These are phyloP conservation scores for Starmerella roubikii DNA, from an alignment of 805 yeast genomes.

Conservation along the genomic window DNA sequence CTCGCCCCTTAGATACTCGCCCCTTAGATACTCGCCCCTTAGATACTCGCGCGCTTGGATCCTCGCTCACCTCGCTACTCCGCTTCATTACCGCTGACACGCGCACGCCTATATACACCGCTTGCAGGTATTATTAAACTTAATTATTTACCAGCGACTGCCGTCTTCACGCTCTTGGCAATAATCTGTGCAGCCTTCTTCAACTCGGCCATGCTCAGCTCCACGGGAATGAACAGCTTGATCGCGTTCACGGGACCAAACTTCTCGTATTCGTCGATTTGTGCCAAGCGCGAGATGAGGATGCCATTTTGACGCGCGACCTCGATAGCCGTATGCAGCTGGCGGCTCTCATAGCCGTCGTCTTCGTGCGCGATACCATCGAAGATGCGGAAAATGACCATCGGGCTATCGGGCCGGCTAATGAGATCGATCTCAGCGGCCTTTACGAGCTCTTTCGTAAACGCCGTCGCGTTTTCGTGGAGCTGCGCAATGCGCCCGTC, in stretches of 20 bases:
- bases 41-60: too few species aligned
- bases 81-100: background rate
- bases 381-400: slow-evolving; percentile 50
- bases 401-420: slow-evolving; percentile 50
- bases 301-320: slow-evolving; percentile 38
- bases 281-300: slow-evolving; percentile 50
- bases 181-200: slow-evolving; percentile 32
- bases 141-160: too few species aligned
- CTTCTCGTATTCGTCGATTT: slow-evolving; percentile 57
- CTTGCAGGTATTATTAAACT: too few species aligned
- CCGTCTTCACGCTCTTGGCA: slow-evolving; percentile 12
- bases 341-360: slow-evolving; percentile 37
- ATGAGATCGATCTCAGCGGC: slow-evolving; percentile 35
- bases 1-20: too few species aligned
- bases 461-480: slow-evolving; percentile 15
- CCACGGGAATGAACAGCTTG: slow-evolving; percentile 37
- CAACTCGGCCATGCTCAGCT: slow-evolving; percentile 35
- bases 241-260: slow-evolving; percentile 55
- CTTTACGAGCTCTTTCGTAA: slow-evolving; percentile 12
- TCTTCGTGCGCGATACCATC: slow-evolving; percentile 24
- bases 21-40: too few species aligned
- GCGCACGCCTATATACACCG: background rate
- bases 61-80: too few species aligned
- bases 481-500: slow-evolving; percentile 21
- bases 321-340: slow-evolving; percentile 57